Percentiles rank a stretch among this genome's conserved stretches.
These are phyloP conservation scores for Salix suchowensis DNA, from an alignment of 345 rosid genomes.

Conservation along the genomic window DNA sequence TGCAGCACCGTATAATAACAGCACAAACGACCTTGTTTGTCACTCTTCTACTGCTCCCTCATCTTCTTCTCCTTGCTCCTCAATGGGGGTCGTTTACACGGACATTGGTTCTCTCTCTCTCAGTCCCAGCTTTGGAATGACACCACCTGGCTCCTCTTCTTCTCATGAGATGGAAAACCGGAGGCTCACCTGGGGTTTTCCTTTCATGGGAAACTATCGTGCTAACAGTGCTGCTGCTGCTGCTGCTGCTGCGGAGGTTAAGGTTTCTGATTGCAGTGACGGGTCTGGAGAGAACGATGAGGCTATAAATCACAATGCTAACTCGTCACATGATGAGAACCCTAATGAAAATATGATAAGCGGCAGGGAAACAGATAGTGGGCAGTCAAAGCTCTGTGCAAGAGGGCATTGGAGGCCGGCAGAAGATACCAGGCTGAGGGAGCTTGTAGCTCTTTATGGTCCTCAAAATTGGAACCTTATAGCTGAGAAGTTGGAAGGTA, in stretches of 20 bases:
- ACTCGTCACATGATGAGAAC: conserved; percentile 30
- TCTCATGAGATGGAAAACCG: conserved; percentile 25
- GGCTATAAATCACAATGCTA: conserved; percentile 5
- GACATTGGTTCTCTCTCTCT: conserved; percentile 53
- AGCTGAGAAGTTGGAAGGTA: conserved; percentile 84
- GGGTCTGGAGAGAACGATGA: conserved; percentile 24
- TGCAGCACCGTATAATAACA: conserved; percentile 12
- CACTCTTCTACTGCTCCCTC: conserved; percentile 7
- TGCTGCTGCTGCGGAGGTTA: conserved; percentile 4
- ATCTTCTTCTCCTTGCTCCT: not conserved
- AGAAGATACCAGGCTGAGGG: conserved; percentile 85
- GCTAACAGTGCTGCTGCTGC: not conserved
- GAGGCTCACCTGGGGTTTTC: conserved; percentile 37
- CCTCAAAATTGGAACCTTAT: conserved; percentile 99
- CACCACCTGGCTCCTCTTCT: conserved; percentile 12
- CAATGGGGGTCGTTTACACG: conserved; percentile 31
- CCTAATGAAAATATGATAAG: conserved; percentile 17
- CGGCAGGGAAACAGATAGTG: conserved; percentile 49
- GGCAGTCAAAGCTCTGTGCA: conserved; percentile 71
- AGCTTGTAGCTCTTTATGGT: conserved; percentile 85
- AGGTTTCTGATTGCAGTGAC: conserved; percentile 30
- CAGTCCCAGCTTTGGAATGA: conserved; percentile 18
- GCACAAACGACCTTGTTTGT: conserved; percentile 9
- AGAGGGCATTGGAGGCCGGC: conserved; percentile 99
- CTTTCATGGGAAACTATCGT: conserved; percentile 21